A percentile compares a stretch with the other conserved stretches of the same genome.
Conservation (phyloP, 768 basidiomycete genomes). For the Gymnopilus dilepis region DNA sequence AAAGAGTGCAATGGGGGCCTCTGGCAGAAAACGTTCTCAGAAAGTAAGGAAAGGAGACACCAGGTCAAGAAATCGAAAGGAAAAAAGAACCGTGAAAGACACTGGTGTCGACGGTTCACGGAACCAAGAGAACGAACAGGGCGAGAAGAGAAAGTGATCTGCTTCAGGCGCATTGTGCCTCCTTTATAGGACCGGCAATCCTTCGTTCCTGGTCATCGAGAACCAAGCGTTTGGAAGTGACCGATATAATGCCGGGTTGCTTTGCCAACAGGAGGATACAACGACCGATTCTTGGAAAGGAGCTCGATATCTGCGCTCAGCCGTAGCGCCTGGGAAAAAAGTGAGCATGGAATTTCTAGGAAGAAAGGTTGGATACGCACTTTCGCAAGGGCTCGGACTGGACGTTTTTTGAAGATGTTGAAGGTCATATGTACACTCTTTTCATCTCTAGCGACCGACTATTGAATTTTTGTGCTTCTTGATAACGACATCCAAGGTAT, state of each 20-base stretch:
- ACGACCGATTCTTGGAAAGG: constrained; percentile 14
- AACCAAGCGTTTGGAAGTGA: constrained; percentile 9
- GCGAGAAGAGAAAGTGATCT: constrained; percentile 17
- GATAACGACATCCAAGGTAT: too few species aligned
- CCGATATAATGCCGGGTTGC: constrained; percentile 28
- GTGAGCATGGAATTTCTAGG: constrained; percentile 13
- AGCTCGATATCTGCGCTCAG: constrained; percentile 7
- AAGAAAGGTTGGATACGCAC: constrained; percentile 9
- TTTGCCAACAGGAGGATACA: constrained; percentile 28
- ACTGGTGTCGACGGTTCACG: constrained; percentile 38
- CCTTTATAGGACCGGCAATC: constrained; percentile 18
- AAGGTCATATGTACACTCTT: too few species aligned
- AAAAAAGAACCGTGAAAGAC: constrained; percentile 51
- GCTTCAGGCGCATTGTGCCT: constrained; percentile 3
- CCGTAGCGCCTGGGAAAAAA: constrained; percentile 1
- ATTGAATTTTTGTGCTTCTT: too few species aligned
- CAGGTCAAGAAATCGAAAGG: constrained; percentile 48
- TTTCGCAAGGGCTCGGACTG: constrained; percentile 7
- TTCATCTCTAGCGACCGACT: too few species aligned
- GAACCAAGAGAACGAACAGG: constrained; percentile 29
- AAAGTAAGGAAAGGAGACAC: constrained; percentile 39
- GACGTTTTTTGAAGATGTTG: too few species aligned
- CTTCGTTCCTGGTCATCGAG: background rate
- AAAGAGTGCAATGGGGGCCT: constrained; percentile 22
- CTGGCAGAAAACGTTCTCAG: constrained; percentile 15